phyloP scores from a whole-genome alignment of 2,329 filamentous ascomycete species.

The Dactylellina haptotyla region DNA sequence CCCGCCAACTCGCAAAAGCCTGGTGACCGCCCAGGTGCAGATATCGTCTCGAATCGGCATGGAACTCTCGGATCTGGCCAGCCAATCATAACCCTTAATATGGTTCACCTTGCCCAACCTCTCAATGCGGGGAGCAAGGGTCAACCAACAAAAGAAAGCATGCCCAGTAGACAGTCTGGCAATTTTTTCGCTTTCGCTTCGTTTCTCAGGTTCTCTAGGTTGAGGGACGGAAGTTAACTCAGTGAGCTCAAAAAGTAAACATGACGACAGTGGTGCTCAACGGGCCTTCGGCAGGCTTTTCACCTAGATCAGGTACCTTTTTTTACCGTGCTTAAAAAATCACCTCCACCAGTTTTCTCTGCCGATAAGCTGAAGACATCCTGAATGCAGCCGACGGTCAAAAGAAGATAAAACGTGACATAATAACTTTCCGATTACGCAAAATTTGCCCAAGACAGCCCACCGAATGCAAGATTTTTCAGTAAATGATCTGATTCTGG shows the following conservation, averaged over 20 bases:
- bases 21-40: slow-evolving; percentile 47
- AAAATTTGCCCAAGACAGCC: slow-evolving; percentile 9
- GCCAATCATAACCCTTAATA: slow-evolving; percentile 25
- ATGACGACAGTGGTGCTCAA: slow-evolving; percentile 36
- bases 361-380: slow-evolving; percentile 6
- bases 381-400: slow-evolving; percentile 20
- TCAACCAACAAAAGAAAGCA: background rate
- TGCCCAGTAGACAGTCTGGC: background rate
- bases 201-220: background rate
- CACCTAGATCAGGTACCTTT: slow-evolving; percentile 28
- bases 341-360: background rate
- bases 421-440: slow-evolving; percentile 35
- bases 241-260: slow-evolving; percentile 7
- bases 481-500: too few species aligned
- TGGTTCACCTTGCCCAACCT: slow-evolving; percentile 11
- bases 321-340: too few species aligned
- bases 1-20: slow-evolving; percentile 9
- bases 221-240: background rate
- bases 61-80: slow-evolving; percentile 33
- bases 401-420: slow-evolving; percentile 26
- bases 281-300: slow-evolving; percentile 27
- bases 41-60: slow-evolving; percentile 40
- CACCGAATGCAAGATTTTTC: too few species aligned
- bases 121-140: slow-evolving; percentile 3
- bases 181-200: background rate